These are phyloP conservation scores for Rhizopus arrhizus DNA, from an alignment of 371 early-diverging fungal genomes.

Conservation along the genomic window DNA sequence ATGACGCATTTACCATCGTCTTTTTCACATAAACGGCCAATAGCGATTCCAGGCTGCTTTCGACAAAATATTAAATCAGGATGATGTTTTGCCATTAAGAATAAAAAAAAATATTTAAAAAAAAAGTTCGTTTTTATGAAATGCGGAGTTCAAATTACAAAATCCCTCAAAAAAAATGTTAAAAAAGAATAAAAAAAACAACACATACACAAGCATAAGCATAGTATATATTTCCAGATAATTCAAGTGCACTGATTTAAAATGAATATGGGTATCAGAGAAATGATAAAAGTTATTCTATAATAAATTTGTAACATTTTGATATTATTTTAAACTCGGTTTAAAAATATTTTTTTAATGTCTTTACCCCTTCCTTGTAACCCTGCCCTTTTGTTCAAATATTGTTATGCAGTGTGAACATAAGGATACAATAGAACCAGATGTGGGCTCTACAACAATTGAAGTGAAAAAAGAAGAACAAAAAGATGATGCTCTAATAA, in stretches of 20 bases:
- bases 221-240: too few relatives aligned
- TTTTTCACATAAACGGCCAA: conserved; percentile 94
- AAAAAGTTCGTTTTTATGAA: not conserved
- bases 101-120: conserved; percentile 11
- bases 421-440: not conserved
- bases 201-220: too few relatives aligned
- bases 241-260: too few relatives aligned
- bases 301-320: too few relatives aligned
- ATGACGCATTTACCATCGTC: conserved; percentile 95
- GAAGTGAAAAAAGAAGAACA: conserved; percentile 1
- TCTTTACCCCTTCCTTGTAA: not conserved
- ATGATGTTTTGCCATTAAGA: conserved; percentile 83
- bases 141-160: not conserved
- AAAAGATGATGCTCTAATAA: conserved; percentile 18
- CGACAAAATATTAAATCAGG: conserved; percentile 96
- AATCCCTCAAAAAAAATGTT: too few relatives aligned
- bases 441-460: not conserved
- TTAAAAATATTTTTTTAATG: too few relatives aligned
- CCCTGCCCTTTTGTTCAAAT: not conserved
- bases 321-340: too few relatives aligned
- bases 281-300: too few relatives aligned
- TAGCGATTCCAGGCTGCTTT: conserved; percentile 93
- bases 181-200: too few relatives aligned
- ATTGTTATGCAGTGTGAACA: not conserved
- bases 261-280: too few relatives aligned